Conservation (phyloP, 139 green algal species). For the Yamagishiella unicocca region DNA sequence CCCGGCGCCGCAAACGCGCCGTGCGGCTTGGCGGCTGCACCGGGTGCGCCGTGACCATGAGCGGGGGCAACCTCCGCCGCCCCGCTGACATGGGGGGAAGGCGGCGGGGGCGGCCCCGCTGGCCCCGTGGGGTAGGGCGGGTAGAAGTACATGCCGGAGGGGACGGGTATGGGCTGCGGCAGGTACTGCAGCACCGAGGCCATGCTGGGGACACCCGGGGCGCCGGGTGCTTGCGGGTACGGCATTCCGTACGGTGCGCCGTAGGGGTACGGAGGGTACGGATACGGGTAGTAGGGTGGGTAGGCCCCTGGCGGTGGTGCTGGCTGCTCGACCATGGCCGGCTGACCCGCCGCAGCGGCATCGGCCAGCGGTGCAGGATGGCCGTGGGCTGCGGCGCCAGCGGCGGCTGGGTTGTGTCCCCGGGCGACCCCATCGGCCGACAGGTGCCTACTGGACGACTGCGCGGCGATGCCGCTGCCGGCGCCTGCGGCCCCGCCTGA, state of each 20-base stretch:
- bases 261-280: conserved; percentile 7
- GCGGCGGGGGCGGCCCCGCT: neutral
- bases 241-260: neutral
- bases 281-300: neutral
- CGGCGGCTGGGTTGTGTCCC: neutral
- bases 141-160: conserved; percentile 22
- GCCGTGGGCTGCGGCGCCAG: neutral
- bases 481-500: neutral
- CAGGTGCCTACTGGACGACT: neutral
- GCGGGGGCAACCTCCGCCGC: neutral
- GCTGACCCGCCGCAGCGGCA: neutral
- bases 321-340: no score
- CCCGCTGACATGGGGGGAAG: neutral
- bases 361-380: neutral
- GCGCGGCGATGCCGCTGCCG: neutral
- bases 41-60: neutral
- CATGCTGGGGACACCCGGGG: neutral
- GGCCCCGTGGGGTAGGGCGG: neutral
- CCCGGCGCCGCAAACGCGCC: neutral
- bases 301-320: neutral
- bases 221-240: neutral
- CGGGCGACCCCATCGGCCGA: neutral
- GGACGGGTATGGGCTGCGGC: conserved; percentile 27
- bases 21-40: neutral
- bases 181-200: conserved; percentile 36